phyloP scores from a whole-genome alignment of 2,329 filamentous ascomycete species.

The Diaporthe amygdali region DNA sequence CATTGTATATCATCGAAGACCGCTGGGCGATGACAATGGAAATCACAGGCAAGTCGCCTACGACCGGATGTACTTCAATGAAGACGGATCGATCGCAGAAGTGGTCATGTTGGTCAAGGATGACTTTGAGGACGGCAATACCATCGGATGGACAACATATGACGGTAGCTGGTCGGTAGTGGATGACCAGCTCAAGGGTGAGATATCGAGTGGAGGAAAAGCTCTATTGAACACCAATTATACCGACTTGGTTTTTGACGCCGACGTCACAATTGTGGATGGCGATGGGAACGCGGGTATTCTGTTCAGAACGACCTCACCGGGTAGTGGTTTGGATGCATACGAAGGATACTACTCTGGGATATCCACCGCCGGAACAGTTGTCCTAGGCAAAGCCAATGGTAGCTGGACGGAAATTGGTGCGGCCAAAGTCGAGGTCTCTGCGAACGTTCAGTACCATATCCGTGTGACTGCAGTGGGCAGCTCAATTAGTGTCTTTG shows the following conservation, averaged over 20 bases:
- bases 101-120: conserved; percentile 51
- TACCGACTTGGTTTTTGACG: conserved; percentile 37
- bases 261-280: conserved; percentile 30
- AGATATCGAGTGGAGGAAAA: conserved; percentile 27
- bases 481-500: conserved; percentile 33
- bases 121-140: conserved; percentile 45
- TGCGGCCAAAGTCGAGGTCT: conserved; percentile 10
- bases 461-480: conserved; percentile 33
- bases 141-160: conserved; percentile 42
- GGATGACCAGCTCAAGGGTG: conserved; percentile 33
- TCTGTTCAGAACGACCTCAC: conserved; percentile 39
- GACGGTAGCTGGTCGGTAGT: conserved; percentile 33
- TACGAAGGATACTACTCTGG: conserved; percentile 38
- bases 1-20: conserved; percentile 52
- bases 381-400: conserved; percentile 32
- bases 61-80: conserved; percentile 53
- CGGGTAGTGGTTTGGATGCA: conserved; percentile 25
- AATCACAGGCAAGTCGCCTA: conserved; percentile 54
- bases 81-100: conserved; percentile 45
- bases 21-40: conserved; percentile 46
- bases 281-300: conserved; percentile 37
- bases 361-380: conserved; percentile 32
- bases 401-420: conserved; percentile 28
- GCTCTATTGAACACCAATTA: conserved; percentile 44
- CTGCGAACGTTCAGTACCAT: conserved; percentile 26